Evolutionary conservation across 2,329 filamentous ascomycete species (phyloP).

Genomic region (Thermothelomyces thermophilus): DNA sequence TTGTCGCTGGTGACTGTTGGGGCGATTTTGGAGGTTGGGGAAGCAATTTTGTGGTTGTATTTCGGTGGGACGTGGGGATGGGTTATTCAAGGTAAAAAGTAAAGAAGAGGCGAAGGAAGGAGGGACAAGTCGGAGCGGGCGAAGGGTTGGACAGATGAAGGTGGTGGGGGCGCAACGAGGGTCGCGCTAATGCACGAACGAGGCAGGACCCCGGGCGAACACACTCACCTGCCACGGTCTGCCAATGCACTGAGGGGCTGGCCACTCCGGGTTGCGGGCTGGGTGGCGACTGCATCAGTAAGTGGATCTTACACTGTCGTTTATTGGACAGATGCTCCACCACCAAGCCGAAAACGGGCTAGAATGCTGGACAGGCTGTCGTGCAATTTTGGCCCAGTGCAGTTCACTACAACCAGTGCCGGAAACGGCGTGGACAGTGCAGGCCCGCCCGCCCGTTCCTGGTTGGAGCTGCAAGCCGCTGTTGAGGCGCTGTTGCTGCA

Average conservation of each 20-base stretch:
- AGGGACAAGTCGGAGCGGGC: slow-evolving; percentile 24
- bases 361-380: slow-evolving; percentile 17
- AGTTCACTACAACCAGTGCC: slow-evolving; percentile 23
- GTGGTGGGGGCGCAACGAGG: slow-evolving; percentile 21
- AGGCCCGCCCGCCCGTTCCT: slow-evolving; percentile 2
- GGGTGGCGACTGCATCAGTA: slow-evolving; percentile 23
- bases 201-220: slow-evolving; percentile 23
- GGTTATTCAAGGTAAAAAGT: slow-evolving; percentile 24
- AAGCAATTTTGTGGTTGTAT: slow-evolving; percentile 19
- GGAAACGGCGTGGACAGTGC: slow-evolving; percentile 22
- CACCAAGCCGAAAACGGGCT: slow-evolving; percentile 14
- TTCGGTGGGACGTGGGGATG: slow-evolving; percentile 22
- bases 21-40: slow-evolving; percentile 4
- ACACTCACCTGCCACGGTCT: slow-evolving; percentile 13
- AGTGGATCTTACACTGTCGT: slow-evolving; percentile 12
- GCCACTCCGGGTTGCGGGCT: slow-evolving; percentile 22
- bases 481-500: slow-evolving; percentile 10
- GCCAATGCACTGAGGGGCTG: slow-evolving; percentile 15
- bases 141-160: slow-evolving; percentile 24
- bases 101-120: slow-evolving; percentile 24
- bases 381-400: slow-evolving; percentile 26
- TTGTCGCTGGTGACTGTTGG: slow-evolving; percentile 9
- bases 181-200: slow-evolving; percentile 23
- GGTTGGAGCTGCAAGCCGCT: slow-evolving; percentile 15
- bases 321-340: slow-evolving; percentile 17